Evolutionary conservation across 2,329 filamentous ascomycete genomes (phyloP).

Genomic region (Claviceps arundinis): DNA sequence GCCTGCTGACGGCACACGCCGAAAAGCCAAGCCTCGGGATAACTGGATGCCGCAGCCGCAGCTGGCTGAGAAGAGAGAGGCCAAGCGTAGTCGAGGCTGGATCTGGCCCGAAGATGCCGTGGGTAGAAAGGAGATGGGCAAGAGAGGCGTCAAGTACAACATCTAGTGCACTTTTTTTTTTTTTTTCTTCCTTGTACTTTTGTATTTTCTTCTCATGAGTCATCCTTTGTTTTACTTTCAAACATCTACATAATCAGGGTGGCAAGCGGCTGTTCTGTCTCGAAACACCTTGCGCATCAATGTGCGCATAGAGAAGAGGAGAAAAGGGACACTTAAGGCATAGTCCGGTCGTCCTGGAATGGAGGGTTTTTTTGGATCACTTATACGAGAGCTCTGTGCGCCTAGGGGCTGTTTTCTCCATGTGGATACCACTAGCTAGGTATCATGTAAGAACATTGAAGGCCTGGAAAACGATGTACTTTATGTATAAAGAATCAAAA

Average conservation of each 20-base stretch:
- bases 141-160: constrained; percentile 46
- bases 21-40: constrained; percentile 58
- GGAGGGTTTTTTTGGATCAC: background rate
- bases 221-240: background rate
- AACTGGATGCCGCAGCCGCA: constrained; percentile 64
- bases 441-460: no score
- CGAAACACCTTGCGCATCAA: background rate
- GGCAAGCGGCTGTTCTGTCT: background rate
- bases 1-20: constrained; percentile 56
- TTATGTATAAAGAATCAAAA: no score
- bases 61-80: constrained; percentile 61
- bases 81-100: constrained; percentile 62
- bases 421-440: no score
- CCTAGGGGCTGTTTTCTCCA: no score
- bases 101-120: constrained; percentile 62
- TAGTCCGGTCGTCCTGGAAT: background rate
- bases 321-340: background rate
- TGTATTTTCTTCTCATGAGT: background rate
- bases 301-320: background rate
- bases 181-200: background rate
- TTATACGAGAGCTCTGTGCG: no score
- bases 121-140: constrained; percentile 57
- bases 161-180: background rate
- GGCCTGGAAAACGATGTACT: no score
- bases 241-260: background rate